Evolutionary conservation across 768 basidiomycete species (phyloP), one percentile per base, ranked within the genome.

Genomic region (Boletus speciosus): DNA sequence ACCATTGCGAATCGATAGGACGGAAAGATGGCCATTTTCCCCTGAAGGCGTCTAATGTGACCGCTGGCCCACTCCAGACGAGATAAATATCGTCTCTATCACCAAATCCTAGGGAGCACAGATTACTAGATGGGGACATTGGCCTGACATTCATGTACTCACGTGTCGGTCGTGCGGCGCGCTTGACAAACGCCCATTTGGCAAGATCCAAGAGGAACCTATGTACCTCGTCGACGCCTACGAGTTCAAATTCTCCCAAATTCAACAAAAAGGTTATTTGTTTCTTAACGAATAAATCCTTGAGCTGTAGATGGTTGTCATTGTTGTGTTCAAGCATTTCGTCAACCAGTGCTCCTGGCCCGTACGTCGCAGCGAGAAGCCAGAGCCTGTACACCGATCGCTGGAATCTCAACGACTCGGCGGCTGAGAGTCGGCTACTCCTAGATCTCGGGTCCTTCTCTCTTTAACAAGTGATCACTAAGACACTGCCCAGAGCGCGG

Each of bases 361-460:
- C 59, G 14, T 55, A 55, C 31, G n/a, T 23, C 14, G 56, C 39
- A 10, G 60, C 38, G 43, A 61, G 63, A 8, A 70, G 42, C 63
- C 62, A 71, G 49, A 66, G 59, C 9, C 69, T 57, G 50, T 71
- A 72, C 51, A 70, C 37, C 7, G 66, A 73, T 21, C 66, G 48
- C 11, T 57, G 58, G 48, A 74, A 72, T 23, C 60, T 65, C 12
- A 58, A 14, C 15, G 72, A 71, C 58, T 78, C 76, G 7, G 32
- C 48, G 1, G 49, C 11, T 10, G 70, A 58, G 14, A 78, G 64
- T 23, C 42, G 57, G 50, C 71, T 76, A 16, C 38, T 62, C 8
- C 40, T 48, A 19, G 63, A 73, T 6, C 61, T 62, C 23, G 71
- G 73, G 45, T 76, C 72, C 56, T 77, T 74, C 58, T 73, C 56